Evolutionary conservation across 2,329 filamentous ascomycete species (phyloP), one percentile per base, ranked within the genome.

Genomic region (Fusarium nematophilum): DNA sequence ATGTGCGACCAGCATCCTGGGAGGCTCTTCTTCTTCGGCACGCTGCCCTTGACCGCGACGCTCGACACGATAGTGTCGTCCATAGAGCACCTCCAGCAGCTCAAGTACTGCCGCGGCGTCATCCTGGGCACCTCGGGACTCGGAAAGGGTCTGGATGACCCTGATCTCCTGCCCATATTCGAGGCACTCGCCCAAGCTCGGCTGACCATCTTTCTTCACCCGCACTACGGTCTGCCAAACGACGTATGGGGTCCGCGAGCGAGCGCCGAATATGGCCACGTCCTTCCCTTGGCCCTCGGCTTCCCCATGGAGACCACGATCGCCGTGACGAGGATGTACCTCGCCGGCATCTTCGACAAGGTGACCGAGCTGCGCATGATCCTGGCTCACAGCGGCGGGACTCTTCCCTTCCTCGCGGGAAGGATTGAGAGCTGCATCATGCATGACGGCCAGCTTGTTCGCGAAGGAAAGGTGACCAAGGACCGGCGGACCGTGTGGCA

Each of bases 231-330:
- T 2, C 83, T 97, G 3, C 93, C 92, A 0, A 84, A 85, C 55
- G 84, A 87, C 8, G 91, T 96, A 4, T 97, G 91, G 77, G 93
- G 93, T 0, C 85, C 90, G 0, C 81, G 89, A 7, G 86, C 85
- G 0, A 79, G 74, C 33, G 80, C 78, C 17, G 88, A 89, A 57
- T 97, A 96, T 71, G 93, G 93, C 0, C 93, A 97, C 72, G 92
- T 97, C 1, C 81, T 97, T 3, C 91, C 93, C 0, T 79, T 97
- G 0, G 91, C 92, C 0, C 79, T 97, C 4, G 93, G 93, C 0
- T 97, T 97, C 72, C 93, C 93, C 0, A 85, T 97, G 64, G 93
- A 97, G 76, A 97, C 93, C 1, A 97, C 93, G 2, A 94, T 97
- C 66, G 92, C 93, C 0, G 88, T 97, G 3, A 87, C 91, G 4